Percentiles rank a stretch among this genome's conserved stretches.
These are phyloP conservation scores for Penicillium manginii DNA, from an alignment of 495 filamentous ascomycete genomes.

Conservation along the genomic window DNA sequence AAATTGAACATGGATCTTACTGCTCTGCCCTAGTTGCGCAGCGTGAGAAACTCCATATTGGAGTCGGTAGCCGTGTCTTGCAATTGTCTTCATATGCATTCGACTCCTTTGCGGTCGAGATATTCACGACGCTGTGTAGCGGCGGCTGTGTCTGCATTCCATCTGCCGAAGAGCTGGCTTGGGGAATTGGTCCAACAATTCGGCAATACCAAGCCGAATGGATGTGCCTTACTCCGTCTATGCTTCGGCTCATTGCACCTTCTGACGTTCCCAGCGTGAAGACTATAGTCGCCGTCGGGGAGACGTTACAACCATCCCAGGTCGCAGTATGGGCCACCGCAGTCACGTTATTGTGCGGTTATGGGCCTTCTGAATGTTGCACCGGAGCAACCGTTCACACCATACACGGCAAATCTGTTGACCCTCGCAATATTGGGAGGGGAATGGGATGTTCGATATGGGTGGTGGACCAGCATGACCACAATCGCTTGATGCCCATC, in stretches of 20 bases:
- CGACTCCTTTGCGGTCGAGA: constrained; percentile 10
- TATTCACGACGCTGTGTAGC: background rate
- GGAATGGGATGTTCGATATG: background rate
- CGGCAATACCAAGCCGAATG: background rate
- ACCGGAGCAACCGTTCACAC: constrained; percentile 6
- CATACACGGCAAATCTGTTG: constrained; percentile 25
- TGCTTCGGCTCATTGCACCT: constrained; percentile 33
- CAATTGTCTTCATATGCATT: constrained; percentile 5
- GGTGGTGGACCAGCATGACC: background rate
- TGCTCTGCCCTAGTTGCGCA: background rate
- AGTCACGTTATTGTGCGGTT: constrained; percentile 21
- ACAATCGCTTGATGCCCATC: constrained; percentile 33
- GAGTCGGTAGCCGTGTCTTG: background rate
- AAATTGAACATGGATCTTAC: background rate
- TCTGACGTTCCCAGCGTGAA: constrained; percentile 40
- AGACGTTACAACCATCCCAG: constrained; percentile 28
- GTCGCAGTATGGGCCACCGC: background rate
- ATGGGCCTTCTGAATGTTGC: constrained; percentile 52
- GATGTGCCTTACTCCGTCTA: constrained; percentile 28
- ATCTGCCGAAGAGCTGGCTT: background rate
- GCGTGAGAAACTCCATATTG: background rate
- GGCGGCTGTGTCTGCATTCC: constrained; percentile 2
- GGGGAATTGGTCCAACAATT: background rate
- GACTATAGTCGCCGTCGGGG: constrained; percentile 45
- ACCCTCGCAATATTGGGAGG: constrained; percentile 4